These are phyloP conservation scores for Entonaema liquescens DNA, from an alignment of 495 filamentous ascomycete genomes.

Conservation along the genomic window DNA sequence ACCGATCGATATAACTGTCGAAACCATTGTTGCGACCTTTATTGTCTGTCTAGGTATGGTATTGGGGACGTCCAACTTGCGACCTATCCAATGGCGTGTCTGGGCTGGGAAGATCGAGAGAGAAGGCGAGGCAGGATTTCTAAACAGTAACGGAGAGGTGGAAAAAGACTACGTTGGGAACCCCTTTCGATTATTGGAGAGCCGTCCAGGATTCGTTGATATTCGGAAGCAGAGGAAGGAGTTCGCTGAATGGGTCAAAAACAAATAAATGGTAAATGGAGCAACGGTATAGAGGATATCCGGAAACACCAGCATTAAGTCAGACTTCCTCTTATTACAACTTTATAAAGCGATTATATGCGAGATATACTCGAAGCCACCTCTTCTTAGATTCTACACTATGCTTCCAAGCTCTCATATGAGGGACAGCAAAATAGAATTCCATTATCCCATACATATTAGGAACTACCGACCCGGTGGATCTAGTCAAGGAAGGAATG, in stretches of 20 bases:
- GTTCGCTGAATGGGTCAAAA: constrained; percentile 76
- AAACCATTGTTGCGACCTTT: constrained; percentile 76
- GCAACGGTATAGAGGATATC: not conserved
- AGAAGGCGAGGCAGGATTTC: constrained; percentile 74
- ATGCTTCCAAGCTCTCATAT: constrained; percentile 13
- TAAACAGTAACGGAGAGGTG: constrained; percentile 70
- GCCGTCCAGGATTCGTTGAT: constrained; percentile 59
- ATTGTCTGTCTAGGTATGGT: constrained; percentile 76
- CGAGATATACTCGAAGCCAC: not conserved
- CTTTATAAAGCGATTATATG: not conserved
- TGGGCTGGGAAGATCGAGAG: constrained; percentile 86
- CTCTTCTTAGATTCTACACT: not conserved
- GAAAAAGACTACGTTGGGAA: constrained; percentile 63
- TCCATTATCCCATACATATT: not conserved
- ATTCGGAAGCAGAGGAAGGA: constrained; percentile 75
- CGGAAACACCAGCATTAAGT: not conserved
- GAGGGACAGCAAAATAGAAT: constrained; percentile 1
- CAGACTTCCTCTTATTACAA: not conserved
- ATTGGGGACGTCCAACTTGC: constrained; percentile 70
- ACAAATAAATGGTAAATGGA: constrained; percentile 15
- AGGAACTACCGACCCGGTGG: not conserved
- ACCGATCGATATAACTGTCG: constrained; percentile 79
- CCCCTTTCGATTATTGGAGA: constrained; percentile 56
- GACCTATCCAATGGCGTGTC: constrained; percentile 81
- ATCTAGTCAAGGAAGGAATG: not conserved